Percentiles rank a stretch among this genome's conserved stretches.
Conservation (phyloP, 768 basidiomycete species). For the Coprinellus micaceus region DNA sequence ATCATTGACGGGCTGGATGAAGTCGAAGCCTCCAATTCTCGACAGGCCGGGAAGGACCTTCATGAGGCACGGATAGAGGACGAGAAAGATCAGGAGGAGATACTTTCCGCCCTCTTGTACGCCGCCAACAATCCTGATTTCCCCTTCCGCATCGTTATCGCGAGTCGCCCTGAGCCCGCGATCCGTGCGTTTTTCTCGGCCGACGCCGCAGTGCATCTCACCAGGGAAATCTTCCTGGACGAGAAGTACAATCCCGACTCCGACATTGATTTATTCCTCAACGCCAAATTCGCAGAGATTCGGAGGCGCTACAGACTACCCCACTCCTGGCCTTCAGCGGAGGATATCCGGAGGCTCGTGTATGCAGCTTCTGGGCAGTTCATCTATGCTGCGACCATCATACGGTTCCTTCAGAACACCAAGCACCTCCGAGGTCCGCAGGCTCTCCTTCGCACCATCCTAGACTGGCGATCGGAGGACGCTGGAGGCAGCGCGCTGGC, state of each 20-base stretch:
- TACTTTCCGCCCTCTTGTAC: slow-evolving; percentile 1
- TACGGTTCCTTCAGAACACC: slow-evolving; percentile 4
- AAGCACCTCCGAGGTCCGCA: slow-evolving; percentile 6
- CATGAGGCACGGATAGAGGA: background rate
- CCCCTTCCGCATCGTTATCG: slow-evolving; percentile 1
- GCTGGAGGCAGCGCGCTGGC: background rate
- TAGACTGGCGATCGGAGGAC: background rate
- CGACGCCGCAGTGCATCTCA: background rate
- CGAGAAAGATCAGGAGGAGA: background rate
- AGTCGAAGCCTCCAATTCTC: slow-evolving; percentile 7
- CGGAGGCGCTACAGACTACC: background rate
- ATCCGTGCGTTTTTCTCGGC: background rate
- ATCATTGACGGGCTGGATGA: slow-evolving; percentile 29
- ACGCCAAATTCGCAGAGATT: background rate
- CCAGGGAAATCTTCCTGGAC: background rate
- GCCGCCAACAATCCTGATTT: background rate
- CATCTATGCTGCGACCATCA: slow-evolving; percentile 14
- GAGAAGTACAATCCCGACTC: background rate
- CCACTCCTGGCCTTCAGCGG: slow-evolving; percentile 1
- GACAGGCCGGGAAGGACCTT: background rate
- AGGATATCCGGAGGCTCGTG: background rate
- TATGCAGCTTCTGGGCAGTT: slow-evolving; percentile 12
- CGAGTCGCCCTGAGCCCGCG: slow-evolving; percentile 6
- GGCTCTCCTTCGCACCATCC: slow-evolving; percentile 4
- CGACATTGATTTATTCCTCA: background rate